phyloP scores from a whole-genome alignment of 163 green algal genomes.

The Scenedesmus sp. region DNA sequence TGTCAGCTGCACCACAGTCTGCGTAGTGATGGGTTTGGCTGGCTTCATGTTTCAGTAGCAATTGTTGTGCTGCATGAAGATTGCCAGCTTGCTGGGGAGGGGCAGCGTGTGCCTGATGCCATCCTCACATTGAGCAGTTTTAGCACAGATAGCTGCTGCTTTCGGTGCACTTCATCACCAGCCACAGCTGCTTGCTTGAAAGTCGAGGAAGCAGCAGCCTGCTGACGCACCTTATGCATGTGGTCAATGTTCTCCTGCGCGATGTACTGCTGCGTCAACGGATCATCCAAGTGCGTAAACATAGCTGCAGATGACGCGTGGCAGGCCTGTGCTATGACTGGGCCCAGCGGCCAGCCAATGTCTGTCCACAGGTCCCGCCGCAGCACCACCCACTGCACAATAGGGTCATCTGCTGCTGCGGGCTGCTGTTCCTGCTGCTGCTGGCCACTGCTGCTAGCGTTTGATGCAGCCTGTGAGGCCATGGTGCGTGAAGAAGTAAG shows the following conservation, averaged over 20 bases:
- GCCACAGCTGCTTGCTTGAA: not conserved
- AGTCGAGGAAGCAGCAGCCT: not conserved
- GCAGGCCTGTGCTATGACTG: conserved; percentile 92
- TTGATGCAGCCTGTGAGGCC: not conserved
- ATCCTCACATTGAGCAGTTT: too few relatives aligned
- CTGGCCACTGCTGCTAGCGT: not conserved
- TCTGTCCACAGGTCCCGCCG: conserved; percentile 87
- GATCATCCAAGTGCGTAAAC: conserved; percentile 77
- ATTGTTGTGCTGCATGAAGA: not conserved
- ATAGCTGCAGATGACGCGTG: conserved; percentile 91
- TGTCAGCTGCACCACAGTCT: not conserved
- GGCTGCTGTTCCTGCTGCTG: not conserved
- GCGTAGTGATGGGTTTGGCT: not conserved
- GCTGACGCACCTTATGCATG: conserved; percentile 93
- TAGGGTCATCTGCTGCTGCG: conserved; percentile 57
- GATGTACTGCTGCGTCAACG: conserved; percentile 80
- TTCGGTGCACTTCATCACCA: not conserved
- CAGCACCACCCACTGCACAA: conserved; percentile 96
- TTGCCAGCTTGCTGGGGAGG: not conserved
- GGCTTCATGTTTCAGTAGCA: not conserved
- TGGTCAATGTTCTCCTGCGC: conserved; percentile 79
- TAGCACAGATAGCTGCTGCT: too few relatives aligned
- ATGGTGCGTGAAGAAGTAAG: not conserved
- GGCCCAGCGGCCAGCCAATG: conserved; percentile 91
- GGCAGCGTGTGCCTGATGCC: too few relatives aligned